These are phyloP conservation scores for Pulveroboletus ravenelii DNA, from an alignment of 768 basidiomycete genomes.

Conservation along the genomic window DNA sequence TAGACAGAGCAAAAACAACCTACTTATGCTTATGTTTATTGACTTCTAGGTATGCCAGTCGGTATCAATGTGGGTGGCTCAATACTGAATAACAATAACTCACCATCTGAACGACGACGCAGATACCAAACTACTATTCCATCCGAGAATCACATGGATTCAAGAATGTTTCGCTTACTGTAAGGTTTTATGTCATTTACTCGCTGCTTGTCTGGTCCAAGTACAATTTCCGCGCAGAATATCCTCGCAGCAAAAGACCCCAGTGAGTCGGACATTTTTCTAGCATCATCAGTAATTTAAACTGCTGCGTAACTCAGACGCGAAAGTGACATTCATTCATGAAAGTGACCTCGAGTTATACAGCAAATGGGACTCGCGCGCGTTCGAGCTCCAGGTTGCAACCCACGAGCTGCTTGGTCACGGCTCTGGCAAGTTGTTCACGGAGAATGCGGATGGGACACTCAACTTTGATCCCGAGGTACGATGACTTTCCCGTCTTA, in stretches of 20 bases:
- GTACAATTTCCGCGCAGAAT: slow-evolving; percentile 49
- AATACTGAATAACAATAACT: not conserved
- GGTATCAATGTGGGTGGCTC: slow-evolving; percentile 67
- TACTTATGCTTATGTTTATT: slow-evolving; percentile 1
- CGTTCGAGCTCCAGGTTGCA: slow-evolving; percentile 87
- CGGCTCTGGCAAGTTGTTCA: slow-evolving; percentile 79
- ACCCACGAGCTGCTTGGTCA: slow-evolving; percentile 88
- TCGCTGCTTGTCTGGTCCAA: not conserved
- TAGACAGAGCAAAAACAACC: not conserved
- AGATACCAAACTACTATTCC: slow-evolving; percentile 86
- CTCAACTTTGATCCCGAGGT: slow-evolving; percentile 74
- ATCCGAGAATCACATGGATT: slow-evolving; percentile 79
- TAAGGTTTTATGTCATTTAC: slow-evolving; percentile 31
- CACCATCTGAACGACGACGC: slow-evolving; percentile 1
- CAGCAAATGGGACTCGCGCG: slow-evolving; percentile 69
- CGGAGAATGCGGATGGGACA: slow-evolving; percentile 68
- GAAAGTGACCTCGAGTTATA: slow-evolving; percentile 72
- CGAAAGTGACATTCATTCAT: slow-evolving; percentile 78
- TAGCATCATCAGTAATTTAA: not conserved
- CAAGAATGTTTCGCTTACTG: slow-evolving; percentile 84
- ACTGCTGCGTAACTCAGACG: slow-evolving; percentile 39
- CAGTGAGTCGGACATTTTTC: slow-evolving; percentile 38
- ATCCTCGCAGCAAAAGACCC: slow-evolving; percentile 85
- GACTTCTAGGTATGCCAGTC: slow-evolving; percentile 62
- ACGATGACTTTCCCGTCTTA: slow-evolving; percentile 17